phyloP scores from a whole-genome alignment of 129 eudicot genomes.

The Arctium minus region DNA sequence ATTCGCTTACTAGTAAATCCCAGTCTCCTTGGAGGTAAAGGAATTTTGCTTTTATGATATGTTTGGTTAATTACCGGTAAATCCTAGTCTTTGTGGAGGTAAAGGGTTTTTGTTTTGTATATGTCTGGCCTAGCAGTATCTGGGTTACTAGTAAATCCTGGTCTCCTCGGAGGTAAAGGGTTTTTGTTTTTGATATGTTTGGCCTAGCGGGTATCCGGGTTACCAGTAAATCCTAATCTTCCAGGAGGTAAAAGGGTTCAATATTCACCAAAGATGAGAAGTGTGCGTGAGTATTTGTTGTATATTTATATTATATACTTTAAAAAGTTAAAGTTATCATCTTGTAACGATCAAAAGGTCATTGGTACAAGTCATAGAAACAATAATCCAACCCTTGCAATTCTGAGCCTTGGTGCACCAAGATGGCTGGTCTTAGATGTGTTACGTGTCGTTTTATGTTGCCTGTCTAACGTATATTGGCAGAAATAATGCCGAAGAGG shows the following conservation, averaged over 20 bases:
- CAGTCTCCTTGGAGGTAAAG: neutral
- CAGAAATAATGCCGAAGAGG: slow-evolving; percentile 83
- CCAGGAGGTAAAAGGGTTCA: neutral
- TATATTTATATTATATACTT: neutral
- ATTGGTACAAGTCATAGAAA: neutral
- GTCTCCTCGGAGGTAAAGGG: neutral
- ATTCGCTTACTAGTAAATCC: neutral
- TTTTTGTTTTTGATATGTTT: neutral
- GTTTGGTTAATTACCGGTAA: neutral
- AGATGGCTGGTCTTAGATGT: neutral
- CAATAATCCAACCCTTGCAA: neutral
- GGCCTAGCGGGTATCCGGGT: neutral
- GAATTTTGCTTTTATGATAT: neutral
- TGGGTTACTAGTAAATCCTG: too few species aligned
- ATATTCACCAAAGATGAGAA: neutral
- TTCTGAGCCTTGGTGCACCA: neutral
- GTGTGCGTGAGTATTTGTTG: neutral
- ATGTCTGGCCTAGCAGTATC: too few species aligned
- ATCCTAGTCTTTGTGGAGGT: neutral
- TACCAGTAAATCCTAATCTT: neutral
- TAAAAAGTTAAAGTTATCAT: neutral
- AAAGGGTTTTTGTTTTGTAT: too few species aligned
- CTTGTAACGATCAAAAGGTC: neutral
- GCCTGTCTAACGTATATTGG: slow-evolving; percentile 6
- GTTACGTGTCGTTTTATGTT: neutral